Conservation (phyloP, 805 yeast species). For the Saccharomyces jurei region DNA sequence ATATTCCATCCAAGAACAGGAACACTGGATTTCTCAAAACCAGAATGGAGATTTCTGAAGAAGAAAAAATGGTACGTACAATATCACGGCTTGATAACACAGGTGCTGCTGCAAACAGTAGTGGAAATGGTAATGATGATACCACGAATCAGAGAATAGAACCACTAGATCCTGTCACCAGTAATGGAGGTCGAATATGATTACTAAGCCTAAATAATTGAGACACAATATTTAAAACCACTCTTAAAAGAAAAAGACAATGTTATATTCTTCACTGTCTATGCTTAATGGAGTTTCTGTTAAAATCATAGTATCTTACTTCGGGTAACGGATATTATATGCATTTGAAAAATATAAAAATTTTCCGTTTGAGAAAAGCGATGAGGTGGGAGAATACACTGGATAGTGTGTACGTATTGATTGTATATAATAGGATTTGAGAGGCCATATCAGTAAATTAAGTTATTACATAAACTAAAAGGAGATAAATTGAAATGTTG, state of each 20-base stretch:
- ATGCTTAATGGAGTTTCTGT: background rate
- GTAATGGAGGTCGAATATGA: background rate
- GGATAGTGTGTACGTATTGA: background rate
- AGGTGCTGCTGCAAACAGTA: background rate
- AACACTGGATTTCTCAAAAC: slow-evolving; percentile 24
- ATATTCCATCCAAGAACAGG: slow-evolving; percentile 27
- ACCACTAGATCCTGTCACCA: background rate
- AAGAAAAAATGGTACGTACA: slow-evolving; percentile 18
- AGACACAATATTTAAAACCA: background rate
- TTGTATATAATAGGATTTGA: background rate
- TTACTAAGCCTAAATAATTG: background rate
- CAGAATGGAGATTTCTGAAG: slow-evolving; percentile 29
- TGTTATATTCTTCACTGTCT: background rate
- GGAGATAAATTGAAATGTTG: slow-evolving; percentile 37
- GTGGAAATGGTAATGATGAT: background rate
- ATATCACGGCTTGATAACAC: slow-evolving; percentile 6
- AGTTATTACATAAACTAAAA: background rate
- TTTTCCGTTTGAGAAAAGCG: slow-evolving; percentile 2
- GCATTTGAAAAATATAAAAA: slow-evolving; percentile 1
- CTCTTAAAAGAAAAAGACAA: background rate
- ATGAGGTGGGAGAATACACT: slow-evolving; percentile 6
- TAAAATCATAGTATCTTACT: background rate
- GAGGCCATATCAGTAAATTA: background rate
- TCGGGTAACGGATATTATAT: background rate
- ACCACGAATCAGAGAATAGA: background rate